phyloP scores from a whole-genome alignment of 768 basidiomycete genomes.

The Leccinellum albellum region DNA sequence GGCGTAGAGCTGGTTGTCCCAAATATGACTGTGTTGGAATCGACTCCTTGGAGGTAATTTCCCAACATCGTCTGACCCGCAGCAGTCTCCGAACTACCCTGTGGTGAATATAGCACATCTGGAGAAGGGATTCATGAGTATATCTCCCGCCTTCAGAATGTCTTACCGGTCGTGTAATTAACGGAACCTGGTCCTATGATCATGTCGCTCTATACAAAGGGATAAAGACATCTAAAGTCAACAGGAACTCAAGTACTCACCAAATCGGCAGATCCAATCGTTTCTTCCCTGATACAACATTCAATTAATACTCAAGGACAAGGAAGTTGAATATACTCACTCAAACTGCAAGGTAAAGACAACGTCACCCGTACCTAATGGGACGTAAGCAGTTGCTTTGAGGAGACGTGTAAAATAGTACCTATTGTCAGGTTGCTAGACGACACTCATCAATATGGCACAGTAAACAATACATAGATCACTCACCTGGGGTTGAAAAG shows the following conservation, averaged over 20 bases:
- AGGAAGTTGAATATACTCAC: constrained; percentile 28
- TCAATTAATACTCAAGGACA: not conserved
- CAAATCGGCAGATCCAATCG: constrained; percentile 57
- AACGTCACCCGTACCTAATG: constrained; percentile 59
- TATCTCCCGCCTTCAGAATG: not conserved
- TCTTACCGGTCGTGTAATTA: constrained; percentile 50
- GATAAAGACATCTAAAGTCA: not conserved
- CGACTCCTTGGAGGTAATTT: constrained; percentile 64
- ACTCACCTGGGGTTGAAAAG: constrained; percentile 64
- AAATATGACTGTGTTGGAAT: constrained; percentile 51
- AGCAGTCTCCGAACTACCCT: constrained; percentile 43
- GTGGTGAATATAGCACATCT: constrained; percentile 62
- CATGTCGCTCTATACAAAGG: constrained; percentile 41
- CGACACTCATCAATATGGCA: not conserved
- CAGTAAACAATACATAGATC: not conserved
- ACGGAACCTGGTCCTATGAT: constrained; percentile 57
- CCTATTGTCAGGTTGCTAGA: constrained; percentile 39
- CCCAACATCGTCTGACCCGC: constrained; percentile 57
- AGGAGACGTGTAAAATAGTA: not conserved
- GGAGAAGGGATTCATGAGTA: constrained; percentile 2
- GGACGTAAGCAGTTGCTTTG: constrained; percentile 33
- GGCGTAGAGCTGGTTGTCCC: constrained; percentile 55
- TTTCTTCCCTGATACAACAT: constrained; percentile 38
- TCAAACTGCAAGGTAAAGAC: constrained; percentile 57
- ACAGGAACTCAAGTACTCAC: constrained; percentile 29